Evolutionary conservation across 305 asterid genomes (phyloP).

Genomic region (Stenogyne calaminthoides): DNA sequence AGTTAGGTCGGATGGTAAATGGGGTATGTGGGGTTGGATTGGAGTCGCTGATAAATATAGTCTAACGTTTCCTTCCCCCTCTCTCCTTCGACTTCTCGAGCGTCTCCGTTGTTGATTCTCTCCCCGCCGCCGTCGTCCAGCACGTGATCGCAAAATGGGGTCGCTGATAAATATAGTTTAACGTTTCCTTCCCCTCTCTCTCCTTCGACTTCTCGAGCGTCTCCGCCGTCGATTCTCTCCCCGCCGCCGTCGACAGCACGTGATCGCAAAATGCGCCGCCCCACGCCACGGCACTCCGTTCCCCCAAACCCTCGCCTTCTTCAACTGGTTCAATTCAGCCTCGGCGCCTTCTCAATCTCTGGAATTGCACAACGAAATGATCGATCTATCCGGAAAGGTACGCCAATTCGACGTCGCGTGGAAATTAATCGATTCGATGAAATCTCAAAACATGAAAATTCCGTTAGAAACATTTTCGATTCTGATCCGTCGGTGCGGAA

Average conservation of each 20-base stretch:
- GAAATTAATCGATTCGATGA: constrained; percentile 70
- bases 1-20: no score
- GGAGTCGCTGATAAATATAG: no score
- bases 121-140: no score
- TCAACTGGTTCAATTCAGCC: constrained; percentile 68
- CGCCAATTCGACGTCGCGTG: constrained; percentile 86
- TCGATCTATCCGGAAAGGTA: constrained; percentile 80
- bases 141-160: no score
- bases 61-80: no score
- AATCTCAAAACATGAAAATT: constrained; percentile 41
- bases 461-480: constrained; percentile 64
- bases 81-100: no score
- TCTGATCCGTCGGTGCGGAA: constrained; percentile 85
- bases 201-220: constrained; percentile 57
- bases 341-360: constrained; percentile 22
- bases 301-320: constrained; percentile 75
- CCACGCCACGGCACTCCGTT: constrained; percentile 90
- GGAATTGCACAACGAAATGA: constrained; percentile 61
- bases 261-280: constrained; percentile 69
- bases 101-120: no score
- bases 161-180: no score
- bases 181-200: constrained; percentile 52
- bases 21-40: no score
- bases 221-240: constrained; percentile 37
- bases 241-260: constrained; percentile 47